A percentile compares a stretch with the other conserved stretches of the same genome.
phyloP scores from a whole-genome alignment of 768 basidiomycete genomes.

The Lentinula lateritia region DNA sequence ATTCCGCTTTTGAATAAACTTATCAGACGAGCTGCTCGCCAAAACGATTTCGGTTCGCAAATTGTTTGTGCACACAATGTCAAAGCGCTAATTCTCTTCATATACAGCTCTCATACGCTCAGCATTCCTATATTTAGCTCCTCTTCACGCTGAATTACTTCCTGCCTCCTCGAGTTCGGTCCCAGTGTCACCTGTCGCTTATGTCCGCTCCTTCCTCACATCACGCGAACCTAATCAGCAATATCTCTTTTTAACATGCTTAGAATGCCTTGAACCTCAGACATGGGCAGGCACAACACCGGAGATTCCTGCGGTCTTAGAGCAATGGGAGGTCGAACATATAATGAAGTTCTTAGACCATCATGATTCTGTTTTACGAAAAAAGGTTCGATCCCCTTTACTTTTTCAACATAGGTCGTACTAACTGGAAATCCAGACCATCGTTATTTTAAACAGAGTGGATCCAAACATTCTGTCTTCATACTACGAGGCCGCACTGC shows the following conservation, averaged over 20 bases:
- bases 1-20: slow-evolving; percentile 18
- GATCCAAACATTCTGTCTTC: slow-evolving; percentile 54
- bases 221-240: slow-evolving; percentile 55
- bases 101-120: too few species aligned
- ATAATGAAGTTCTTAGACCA: slow-evolving; percentile 66
- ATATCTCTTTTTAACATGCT: slow-evolving; percentile 62
- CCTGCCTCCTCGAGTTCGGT: slow-evolving; percentile 15
- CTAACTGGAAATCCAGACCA: slow-evolving; percentile 41
- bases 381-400: slow-evolving; percentile 36
- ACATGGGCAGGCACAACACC: slow-evolving; percentile 65
- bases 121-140: slow-evolving; percentile 13
- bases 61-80: neutral
- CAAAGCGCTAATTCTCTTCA: slow-evolving; percentile 12
- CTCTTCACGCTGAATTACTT: slow-evolving; percentile 26
- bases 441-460: slow-evolving; percentile 50
- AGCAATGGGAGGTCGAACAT: slow-evolving; percentile 68
- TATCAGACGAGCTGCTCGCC: slow-evolving; percentile 17
- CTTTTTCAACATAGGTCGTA: neutral
- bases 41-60: slow-evolving; percentile 18
- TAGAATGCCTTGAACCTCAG: slow-evolving; percentile 49
- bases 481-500: slow-evolving; percentile 42
- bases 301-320: slow-evolving; percentile 47
- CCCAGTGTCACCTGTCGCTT: slow-evolving; percentile 31
- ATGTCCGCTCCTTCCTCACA: slow-evolving; percentile 52
- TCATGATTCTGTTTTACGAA: slow-evolving; percentile 51